Base-by-base conservation (phyloP, 768 basidiomycete genomes). In the Cystobasidium ongulense region DNA sequence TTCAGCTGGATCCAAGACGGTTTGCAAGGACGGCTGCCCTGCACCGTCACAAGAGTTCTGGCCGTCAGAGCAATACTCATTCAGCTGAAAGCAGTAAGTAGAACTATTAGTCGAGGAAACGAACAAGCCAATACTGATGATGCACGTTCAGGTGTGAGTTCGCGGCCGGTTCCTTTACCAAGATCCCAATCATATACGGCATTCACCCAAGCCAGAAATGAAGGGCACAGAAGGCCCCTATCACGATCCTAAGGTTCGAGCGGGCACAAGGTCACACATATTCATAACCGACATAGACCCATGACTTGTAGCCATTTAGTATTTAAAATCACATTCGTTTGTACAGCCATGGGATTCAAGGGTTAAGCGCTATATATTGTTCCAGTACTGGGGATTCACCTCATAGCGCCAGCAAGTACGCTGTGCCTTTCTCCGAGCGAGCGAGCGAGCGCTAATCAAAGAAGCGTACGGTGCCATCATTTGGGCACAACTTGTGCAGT, bases 401-500 rank as follows among this genome's bases (percentile, higher is more conserved):
- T n/a, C n/a, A n/a, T n/a, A n/a, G n/a, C n/a, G n/a, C n/a, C n/a
- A n/a, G n/a, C n/a, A n/a, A n/a, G n/a, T n/a, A n/a, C n/a, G n/a
- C n/a, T n/a, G n/a, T n/a, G n/a, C n/a, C n/a, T n/a, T n/a, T n/a
- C n/a, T n/a, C n/a, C n/a, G n/a, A n/a, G n/a, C n/a, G n/a, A 17
- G 57, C 57, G 13, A 46, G 11, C 25, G 13, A 27, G 13, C n/a
- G 57, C 23, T 11, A 61, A 61, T 23, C 17, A 61, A 17, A 61
- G 17, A 61, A 61, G 23, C 31, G n/a, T 23, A 33, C 57, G 57
- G 25, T 11, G 57, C 15, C 63, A 25, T 46, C 21, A 25, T 52
- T 52, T 67, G 25, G 65, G 41, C 29, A 67, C 65, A 18, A 43
- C 65, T 8, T 67, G 41, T 5, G 65, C 73, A 27, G 63, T 66